Conservation (phyloP, 176 grass and related monocot species). For the Eleusine indica region DNA sequence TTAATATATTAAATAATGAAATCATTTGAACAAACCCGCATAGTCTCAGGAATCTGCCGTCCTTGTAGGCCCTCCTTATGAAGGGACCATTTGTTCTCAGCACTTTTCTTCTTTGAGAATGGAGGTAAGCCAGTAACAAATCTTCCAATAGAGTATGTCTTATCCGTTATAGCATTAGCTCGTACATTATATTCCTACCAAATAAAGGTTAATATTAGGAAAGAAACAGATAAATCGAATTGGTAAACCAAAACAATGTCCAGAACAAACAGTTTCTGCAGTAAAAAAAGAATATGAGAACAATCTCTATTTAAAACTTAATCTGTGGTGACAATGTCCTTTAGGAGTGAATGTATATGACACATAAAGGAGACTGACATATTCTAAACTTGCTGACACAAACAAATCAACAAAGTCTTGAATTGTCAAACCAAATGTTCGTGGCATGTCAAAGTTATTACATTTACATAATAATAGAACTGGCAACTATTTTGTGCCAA, state of each 20-base stretch:
- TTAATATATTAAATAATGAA: neutral
- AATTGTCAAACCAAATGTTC: neutral
- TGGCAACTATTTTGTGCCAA: neutral
- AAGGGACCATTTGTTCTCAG: slow-evolving; percentile 92
- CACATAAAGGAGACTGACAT: neutral
- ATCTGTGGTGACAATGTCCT: neutral
- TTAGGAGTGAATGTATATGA: neutral
- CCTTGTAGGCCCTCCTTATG: slow-evolving; percentile 94
- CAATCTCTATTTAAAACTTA: slow-evolving; percentile 15
- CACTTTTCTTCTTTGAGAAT: slow-evolving; percentile 87
- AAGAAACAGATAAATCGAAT: slow-evolving; percentile 41
- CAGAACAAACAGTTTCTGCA: slow-evolving; percentile 1
- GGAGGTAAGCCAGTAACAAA: slow-evolving; percentile 91
- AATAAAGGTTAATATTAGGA: slow-evolving; percentile 1
- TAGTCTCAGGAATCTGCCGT: slow-evolving; percentile 72
- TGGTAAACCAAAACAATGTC: neutral
- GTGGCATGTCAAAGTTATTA: neutral
- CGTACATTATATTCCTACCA: slow-evolving; percentile 96
- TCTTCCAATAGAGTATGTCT: slow-evolving; percentile 81
- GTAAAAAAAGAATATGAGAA: neutral
- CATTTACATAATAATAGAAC: neutral
- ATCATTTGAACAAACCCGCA: slow-evolving; percentile 52
- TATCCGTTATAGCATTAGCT: slow-evolving; percentile 64
- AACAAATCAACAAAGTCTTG: neutral
- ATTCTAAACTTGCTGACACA: slow-evolving; percentile 16